Conservation (phyloP, 2,329 filamentous ascomycete species). For the Ascochyta pisi region DNA sequence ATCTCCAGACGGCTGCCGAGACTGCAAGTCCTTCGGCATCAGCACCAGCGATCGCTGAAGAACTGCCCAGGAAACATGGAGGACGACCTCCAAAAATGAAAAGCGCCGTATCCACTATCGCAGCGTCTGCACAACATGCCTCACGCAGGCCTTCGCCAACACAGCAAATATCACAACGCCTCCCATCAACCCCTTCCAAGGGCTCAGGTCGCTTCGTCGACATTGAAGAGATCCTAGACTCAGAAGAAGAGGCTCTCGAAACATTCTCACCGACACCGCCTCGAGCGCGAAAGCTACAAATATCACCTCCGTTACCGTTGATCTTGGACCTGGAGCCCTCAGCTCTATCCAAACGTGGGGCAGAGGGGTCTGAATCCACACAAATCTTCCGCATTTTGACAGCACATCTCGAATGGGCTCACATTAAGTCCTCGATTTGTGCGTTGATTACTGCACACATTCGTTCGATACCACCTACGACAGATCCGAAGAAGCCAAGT, state of each 20-base stretch:
- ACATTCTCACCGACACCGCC: conserved; percentile 46
- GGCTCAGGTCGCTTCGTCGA: conserved; percentile 37
- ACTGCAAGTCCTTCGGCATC: conserved; percentile 11
- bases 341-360: too few relatives aligned
- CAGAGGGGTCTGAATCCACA: neutral
- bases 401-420: conserved; percentile 38
- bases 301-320: conserved; percentile 28
- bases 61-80: conserved; percentile 30
- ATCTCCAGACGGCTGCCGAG: conserved; percentile 30
- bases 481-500: conserved; percentile 57
- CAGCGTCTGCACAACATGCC: conserved; percentile 9
- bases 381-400: conserved; percentile 26
- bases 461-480: conserved; percentile 51
- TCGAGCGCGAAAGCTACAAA: conserved; percentile 25
- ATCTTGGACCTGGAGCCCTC: conserved; percentile 1
- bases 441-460: conserved; percentile 58
- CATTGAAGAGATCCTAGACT: conserved; percentile 51
- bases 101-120: conserved; percentile 10
- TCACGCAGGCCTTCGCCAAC: conserved; percentile 9
- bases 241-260: conserved; percentile 43
- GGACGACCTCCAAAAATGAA: conserved; percentile 31
- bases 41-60: neutral
- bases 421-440: conserved; percentile 51
- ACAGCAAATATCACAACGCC: neutral
- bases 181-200: conserved; percentile 23